Evolutionary conservation across 2,329 filamentous ascomycete genomes (phyloP).

Genomic region (Fusarium torreyae): DNA sequence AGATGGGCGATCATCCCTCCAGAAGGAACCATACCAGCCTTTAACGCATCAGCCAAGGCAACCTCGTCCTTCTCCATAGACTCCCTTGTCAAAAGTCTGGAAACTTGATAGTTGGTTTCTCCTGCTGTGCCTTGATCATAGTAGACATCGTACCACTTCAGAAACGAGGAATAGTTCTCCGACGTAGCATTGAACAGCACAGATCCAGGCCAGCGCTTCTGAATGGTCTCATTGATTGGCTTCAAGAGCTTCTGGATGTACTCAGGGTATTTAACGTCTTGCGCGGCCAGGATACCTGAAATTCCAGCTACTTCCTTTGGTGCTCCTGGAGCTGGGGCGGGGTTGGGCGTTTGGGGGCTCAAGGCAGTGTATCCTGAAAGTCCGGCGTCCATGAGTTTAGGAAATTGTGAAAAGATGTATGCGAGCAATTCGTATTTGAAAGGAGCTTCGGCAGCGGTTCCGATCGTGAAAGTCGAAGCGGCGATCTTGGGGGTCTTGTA

Average conservation of each 20-base stretch:
- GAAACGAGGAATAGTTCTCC: constrained; percentile 53
- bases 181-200: constrained; percentile 37
- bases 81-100: constrained; percentile 60
- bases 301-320: constrained; percentile 56
- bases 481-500: constrained; percentile 60
- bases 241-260: constrained; percentile 51
- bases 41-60: constrained; percentile 56
- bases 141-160: constrained; percentile 56
- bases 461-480: constrained; percentile 41
- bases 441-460: constrained; percentile 49
- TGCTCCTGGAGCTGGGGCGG: constrained; percentile 53
- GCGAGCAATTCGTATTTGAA: constrained; percentile 64
- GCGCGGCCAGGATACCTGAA: constrained; percentile 53
- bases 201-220: constrained; percentile 55
- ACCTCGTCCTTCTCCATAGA: constrained; percentile 50
- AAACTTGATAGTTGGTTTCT: constrained; percentile 56
- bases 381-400: constrained; percentile 64
- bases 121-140: constrained; percentile 57
- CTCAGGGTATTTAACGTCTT: constrained; percentile 53
- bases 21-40: constrained; percentile 51
- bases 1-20: constrained; percentile 56
- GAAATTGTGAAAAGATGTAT: constrained; percentile 63
- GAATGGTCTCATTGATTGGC: constrained; percentile 57
- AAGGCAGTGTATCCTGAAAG: constrained; percentile 66
- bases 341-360: constrained; percentile 53